A percentile compares a stretch with the other conserved stretches of the same genome.
Evolutionary conservation across 306 rosid genomes (phyloP).

Genomic region (Phaseolus lunatus): DNA sequence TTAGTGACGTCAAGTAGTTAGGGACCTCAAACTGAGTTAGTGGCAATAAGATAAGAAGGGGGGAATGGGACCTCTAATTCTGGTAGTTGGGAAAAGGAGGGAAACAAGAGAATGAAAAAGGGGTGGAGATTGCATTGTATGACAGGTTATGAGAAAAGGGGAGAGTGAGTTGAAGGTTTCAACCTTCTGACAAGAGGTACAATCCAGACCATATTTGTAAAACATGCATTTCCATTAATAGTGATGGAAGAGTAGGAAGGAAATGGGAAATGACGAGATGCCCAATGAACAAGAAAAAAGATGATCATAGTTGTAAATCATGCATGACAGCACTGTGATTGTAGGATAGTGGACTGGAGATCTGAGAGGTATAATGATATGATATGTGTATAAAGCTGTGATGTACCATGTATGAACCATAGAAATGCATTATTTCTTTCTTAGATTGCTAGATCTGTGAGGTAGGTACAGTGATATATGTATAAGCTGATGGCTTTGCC

Average conservation of each 20-base stretch:
- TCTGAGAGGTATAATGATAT: not conserved
- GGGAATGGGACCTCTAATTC: not conserved
- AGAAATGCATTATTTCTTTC: not conserved
- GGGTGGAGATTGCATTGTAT: not conserved
- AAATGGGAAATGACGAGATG: not conserved
- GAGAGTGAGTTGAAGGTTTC: constrained; percentile 6
- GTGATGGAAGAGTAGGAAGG: not conserved
- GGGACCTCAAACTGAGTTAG: constrained; percentile 3
- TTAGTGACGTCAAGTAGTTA: constrained; percentile 4
- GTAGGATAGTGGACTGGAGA: not conserved
- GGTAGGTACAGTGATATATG: not conserved
- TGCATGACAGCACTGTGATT: not conserved
- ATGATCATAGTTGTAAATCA: not conserved
- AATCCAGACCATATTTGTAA: not conserved
- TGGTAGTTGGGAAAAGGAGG: constrained; percentile 2
- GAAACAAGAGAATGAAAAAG: not conserved
- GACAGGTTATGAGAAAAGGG: not conserved
- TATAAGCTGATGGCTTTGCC: not conserved
- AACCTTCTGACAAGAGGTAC: not conserved
- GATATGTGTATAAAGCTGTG: not conserved
- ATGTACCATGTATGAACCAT: not conserved
- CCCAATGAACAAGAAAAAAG: not conserved
- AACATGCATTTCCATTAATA: not conserved
- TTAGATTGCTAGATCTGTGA: not conserved
- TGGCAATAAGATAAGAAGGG: not conserved